These are phyloP conservation scores for Thuidium tamariscinum DNA, from an alignment of 225 moss, liverwort and hornwort species.

Conservation along the genomic window DNA sequence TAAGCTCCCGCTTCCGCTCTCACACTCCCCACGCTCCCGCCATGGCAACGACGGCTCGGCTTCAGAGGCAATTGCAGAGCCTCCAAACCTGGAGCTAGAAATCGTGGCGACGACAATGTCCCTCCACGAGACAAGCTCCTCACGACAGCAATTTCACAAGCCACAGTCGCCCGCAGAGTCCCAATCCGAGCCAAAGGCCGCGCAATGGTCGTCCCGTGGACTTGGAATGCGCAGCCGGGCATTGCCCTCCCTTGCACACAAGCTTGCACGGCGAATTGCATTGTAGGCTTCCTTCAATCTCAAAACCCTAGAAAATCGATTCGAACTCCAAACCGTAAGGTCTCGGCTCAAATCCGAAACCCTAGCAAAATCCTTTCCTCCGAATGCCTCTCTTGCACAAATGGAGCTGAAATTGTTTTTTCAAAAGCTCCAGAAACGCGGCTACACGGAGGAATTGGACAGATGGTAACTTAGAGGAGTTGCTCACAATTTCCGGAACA, in stretches of 20 bases:
- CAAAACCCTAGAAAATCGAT: neutral
- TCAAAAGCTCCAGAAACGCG: neutral
- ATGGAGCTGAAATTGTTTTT: neutral
- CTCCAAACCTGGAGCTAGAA: neutral
- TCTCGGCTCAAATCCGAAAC: neutral
- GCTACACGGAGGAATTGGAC: neutral
- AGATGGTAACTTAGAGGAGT: neutral
- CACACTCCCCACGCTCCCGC: neutral
- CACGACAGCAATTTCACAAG: neutral
- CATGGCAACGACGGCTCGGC: neutral
- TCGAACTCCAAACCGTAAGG: neutral
- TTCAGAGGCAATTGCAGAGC: neutral
- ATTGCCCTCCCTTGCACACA: slow-evolving; percentile 19
- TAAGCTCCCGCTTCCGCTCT: slow-evolving; percentile 24
- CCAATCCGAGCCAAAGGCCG: neutral
- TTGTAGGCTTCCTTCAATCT: neutral
- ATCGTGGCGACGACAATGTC: neutral
- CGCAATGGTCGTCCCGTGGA: neutral
- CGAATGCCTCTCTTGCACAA: neutral
- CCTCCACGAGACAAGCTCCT: neutral
- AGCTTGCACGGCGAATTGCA: slow-evolving; percentile 33
- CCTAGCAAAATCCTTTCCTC: neutral
- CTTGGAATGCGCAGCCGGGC: neutral
- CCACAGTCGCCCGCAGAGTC: neutral
- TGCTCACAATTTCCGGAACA: neutral